Conservation (phyloP, 768 basidiomycete genomes). For the Tulasnella sp. region DNA sequence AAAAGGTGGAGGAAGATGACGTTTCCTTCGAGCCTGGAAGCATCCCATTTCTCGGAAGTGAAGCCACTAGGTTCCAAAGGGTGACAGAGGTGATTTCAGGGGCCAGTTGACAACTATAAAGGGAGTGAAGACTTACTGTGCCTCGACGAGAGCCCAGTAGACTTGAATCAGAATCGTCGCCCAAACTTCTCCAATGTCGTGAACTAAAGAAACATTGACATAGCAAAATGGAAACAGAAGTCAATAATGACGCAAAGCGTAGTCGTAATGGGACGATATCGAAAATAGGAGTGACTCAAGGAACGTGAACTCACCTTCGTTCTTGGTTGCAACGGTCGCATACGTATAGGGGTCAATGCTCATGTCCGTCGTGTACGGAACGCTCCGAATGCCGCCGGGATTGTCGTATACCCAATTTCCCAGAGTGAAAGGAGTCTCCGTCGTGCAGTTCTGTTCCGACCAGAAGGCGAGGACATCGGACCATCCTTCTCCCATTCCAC, state of each 20-base stretch:
- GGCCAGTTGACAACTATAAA: neutral
- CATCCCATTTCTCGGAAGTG: neutral
- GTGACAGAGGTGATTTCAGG: neutral
- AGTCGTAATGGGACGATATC: neutral
- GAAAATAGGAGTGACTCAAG: neutral
- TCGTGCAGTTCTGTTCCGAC: conserved; percentile 41
- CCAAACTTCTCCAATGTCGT: conserved; percentile 37
- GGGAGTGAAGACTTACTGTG: neutral
- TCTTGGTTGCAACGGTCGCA: conserved; percentile 45
- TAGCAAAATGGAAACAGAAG: too few relatives aligned
- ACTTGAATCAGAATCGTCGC: conserved; percentile 30
- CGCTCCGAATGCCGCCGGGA: conserved; percentile 56
- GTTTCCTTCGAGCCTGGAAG: conserved; percentile 26
- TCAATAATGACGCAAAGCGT: too few relatives aligned
- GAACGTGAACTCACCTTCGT: conserved; percentile 43
- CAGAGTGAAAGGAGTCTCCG: conserved; percentile 22
- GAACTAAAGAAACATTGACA: neutral
- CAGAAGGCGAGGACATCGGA: conserved; percentile 48
- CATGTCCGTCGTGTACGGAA: conserved; percentile 60
- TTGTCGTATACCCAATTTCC: conserved; percentile 48
- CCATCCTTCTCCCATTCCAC: conserved; percentile 74
- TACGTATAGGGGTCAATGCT: conserved; percentile 54
- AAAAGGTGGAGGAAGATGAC: conserved; percentile 30
- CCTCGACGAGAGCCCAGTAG: conserved; percentile 30
- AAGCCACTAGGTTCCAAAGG: neutral